Evolutionary conservation across 2,329 filamentous ascomycete genomes (phyloP), one percentile per base, ranked within the genome.

Genomic region (Mycosphaerelloides madeirae): DNA sequence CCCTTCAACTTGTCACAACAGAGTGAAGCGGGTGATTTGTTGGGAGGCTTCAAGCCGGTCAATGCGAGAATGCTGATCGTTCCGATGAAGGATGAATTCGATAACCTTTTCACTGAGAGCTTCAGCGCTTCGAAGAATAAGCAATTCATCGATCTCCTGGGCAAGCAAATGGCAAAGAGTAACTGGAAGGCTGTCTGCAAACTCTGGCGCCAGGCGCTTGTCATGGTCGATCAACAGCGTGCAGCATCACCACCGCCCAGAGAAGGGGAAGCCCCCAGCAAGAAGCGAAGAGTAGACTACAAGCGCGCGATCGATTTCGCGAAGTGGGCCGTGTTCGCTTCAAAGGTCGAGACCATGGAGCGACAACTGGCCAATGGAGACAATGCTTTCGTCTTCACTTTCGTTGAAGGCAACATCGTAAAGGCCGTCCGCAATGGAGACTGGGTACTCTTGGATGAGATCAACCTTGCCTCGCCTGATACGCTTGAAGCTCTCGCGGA

Each of bases 1-100:
- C 87, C 90, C 2, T 89, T 98, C 61, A 99, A 99, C 62, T 67
- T 99, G 63, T 98, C 93, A 0, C 94, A 98, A 63, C 94, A 99
- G 65, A 97, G 90, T 60, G 94, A 99, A 67, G 90, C 86, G 31
- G 87, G 90, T n/a, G 93, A 99, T 69, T 72, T 99, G 11, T 74
- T 98, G 0, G 94, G 93, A 58, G 93, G 93, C 0, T 97, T 95
- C 72, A 98, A 98, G 65, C 93, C 93, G 0, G 85, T 98, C 47
- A 96, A 91, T 62, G 80, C 93, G 32, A 82, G 91, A 54, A 94
- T 83, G 49, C 75, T 97, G 44, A 85, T 93, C 0, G 79, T 96
- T 29, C 91, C 93, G 0, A 71, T 98, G 60, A 88, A 95, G 58
- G 93, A 97, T 56, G 87, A 94, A 52, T 98, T 98, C 54, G 88